Evolutionary conservation across 1,284 basidiomycete genomes (phyloP).

Genomic region (Austropuccinia psidii): DNA sequence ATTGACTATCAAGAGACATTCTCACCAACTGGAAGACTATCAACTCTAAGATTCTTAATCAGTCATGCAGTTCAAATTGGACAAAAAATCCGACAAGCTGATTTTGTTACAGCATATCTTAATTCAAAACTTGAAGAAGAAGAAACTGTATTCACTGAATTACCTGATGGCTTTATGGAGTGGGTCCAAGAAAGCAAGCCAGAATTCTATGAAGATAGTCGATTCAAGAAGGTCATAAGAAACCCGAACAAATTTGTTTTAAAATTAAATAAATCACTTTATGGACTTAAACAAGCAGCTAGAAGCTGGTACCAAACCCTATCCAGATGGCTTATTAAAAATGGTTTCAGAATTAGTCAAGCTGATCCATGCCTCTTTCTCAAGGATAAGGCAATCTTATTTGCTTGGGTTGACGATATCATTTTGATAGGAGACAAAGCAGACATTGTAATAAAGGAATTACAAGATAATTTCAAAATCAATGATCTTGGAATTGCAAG

Average conservation of each 20-base stretch:
- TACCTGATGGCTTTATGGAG: constrained; percentile 21
- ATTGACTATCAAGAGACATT: constrained; percentile 26
- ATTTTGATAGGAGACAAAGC: constrained; percentile 13
- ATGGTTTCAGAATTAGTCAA: background rate
- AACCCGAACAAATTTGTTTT: constrained; percentile 7
- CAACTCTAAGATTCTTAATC: background rate
- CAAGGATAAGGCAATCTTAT: background rate
- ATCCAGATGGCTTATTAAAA: background rate
- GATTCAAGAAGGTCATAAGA: background rate
- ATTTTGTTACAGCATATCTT: constrained; percentile 28
- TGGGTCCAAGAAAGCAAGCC: constrained; percentile 22
- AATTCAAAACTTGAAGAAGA: constrained; percentile 9
- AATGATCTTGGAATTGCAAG: constrained; percentile 19
- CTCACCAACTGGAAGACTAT: constrained; percentile 3
- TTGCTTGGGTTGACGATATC: constrained; percentile 27
- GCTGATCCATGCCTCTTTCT: background rate
- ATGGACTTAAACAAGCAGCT: background rate
- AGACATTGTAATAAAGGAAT: background rate
- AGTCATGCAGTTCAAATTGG: background rate
- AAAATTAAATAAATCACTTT: constrained; percentile 18
- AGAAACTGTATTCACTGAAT: constrained; percentile 2
- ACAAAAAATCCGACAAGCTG: constrained; percentile 3
- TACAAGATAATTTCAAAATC: constrained; percentile 26
- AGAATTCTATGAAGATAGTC: background rate
- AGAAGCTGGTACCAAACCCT: background rate